Conservation (phyloP, 1,284 basidiomycete species). For the Ceratobasidium sp. region DNA sequence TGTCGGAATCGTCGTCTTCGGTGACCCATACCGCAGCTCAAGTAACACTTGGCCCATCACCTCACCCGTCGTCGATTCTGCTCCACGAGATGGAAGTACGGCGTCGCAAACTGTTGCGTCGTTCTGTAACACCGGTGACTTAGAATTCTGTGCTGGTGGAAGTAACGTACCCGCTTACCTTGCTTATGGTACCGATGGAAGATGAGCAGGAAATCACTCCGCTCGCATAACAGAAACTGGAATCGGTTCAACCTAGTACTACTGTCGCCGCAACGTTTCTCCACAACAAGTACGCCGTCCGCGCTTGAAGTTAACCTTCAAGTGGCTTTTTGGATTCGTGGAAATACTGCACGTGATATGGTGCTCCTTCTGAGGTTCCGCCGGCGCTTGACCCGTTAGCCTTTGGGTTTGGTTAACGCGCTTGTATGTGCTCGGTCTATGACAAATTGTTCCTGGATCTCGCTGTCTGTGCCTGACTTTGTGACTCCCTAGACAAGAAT, state of each 20-base stretch:
- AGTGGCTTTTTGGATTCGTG: no score
- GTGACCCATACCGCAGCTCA: constrained; percentile 33
- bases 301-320: not conserved
- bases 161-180: constrained; percentile 27
- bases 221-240: not conserved
- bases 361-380: no score
- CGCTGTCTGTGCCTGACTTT: no score
- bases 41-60: constrained; percentile 39
- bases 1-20: constrained; percentile 30
- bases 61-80: constrained; percentile 30
- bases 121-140: constrained; percentile 31
- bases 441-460: no score
- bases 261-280: constrained; percentile 33
- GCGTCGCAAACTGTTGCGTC: constrained; percentile 29
- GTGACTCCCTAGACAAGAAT: no score
- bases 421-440: no score
- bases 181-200: constrained; percentile 43
- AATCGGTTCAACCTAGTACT: not conserved
- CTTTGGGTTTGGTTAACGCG: no score
- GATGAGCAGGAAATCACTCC: not conserved
- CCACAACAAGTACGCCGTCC: constrained; percentile 24
- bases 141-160: constrained; percentile 41
- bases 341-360: no score
- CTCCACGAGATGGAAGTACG: constrained; percentile 31
- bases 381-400: no score